Conservation (phyloP, 1,284 basidiomycete genomes). For the Puccinia sorghi region DNA sequence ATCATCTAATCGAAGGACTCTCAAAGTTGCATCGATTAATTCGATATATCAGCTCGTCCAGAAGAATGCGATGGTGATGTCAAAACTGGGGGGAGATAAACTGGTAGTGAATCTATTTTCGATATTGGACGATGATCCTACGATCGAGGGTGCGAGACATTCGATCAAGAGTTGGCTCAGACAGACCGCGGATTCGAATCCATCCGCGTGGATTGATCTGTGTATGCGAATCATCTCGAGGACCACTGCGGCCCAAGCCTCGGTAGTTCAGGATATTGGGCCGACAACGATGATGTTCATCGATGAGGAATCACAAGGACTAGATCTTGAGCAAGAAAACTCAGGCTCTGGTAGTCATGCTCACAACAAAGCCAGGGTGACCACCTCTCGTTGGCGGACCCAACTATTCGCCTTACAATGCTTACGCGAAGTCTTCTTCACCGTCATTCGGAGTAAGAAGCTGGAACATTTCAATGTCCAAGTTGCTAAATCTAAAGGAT, state of each 20-base stretch:
- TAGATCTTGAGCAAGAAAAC: constrained; percentile 52
- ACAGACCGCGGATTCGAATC: constrained; percentile 88
- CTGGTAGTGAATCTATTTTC: constrained; percentile 93
- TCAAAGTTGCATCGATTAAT: constrained; percentile 91
- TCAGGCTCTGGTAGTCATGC: constrained; percentile 26
- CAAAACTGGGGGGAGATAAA: constrained; percentile 85
- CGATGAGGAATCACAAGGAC: constrained; percentile 56
- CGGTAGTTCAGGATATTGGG: constrained; percentile 65
- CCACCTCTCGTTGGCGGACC: constrained; percentile 82
- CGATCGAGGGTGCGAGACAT: constrained; percentile 87
- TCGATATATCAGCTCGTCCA: constrained; percentile 96
- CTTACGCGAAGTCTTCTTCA: constrained; percentile 81
- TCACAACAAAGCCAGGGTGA: constrained; percentile 7
- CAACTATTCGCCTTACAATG: constrained; percentile 93
- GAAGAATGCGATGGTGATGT: constrained; percentile 87
- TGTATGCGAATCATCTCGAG: constrained; percentile 95
- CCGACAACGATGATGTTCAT: constrained; percentile 22
- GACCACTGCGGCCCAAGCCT: constrained; percentile 20
- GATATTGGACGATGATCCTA: constrained; percentile 89
- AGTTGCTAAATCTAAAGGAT: constrained; percentile 61
- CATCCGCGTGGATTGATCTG: constrained; percentile 95
- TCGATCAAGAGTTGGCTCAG: constrained; percentile 94
- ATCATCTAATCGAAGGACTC: constrained; percentile 63
- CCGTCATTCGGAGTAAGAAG: constrained; percentile 71
- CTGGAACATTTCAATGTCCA: constrained; percentile 78